Evolutionary conservation across 129 eudicot species (phyloP), one percentile per base, ranked within the genome.

Genomic region (Solidago caesia): DNA sequence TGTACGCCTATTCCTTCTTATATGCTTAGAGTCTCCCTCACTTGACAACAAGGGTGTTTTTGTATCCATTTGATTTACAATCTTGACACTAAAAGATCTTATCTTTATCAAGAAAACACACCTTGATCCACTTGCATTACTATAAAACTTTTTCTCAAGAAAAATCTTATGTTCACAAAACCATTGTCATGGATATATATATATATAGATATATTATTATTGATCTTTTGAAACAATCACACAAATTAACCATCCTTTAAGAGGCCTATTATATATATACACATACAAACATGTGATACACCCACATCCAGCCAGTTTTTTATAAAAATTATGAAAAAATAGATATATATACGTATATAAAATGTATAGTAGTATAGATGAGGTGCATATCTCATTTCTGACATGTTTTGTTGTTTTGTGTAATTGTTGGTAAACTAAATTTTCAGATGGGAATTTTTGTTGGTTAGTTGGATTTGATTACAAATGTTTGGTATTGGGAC

Each of bases 31-130:
- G 10, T 58, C 70, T 43, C 67, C 86, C 15, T 67, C 81, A 73
- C 63, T 75, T 11, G 79, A 44, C 83, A 86, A 75, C 79, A 89
- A 84, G 67, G 92, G 89, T 44, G 87, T 77, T 78, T 78, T 75
- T 64, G 76, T 79, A 71, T 86, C 96, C 96, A 89, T 86, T 75
- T 65, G 26, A 68, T 11, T 12, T 60, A 1, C 43, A 39, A 6
- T 2, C 7, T 21, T 45, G 9, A 12, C 59, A 15, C 74, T 48
- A 73, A 67, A 73, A 64, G 12, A 57, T 73, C 68, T 66, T 15
- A 44, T 41, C 52, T 77, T 39, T 60, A 16, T 46, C 45, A 68
- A 77, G 10, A 77, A 76, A 77, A 21, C 61, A 49, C 81, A 61
- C 81, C 15, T 64, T 48, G 46, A 77, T 41, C 56, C 71, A 77